phyloP scores from a whole-genome alignment of 2,329 filamentous ascomycete genomes.

The Aspergillus aculeatus region DNA sequence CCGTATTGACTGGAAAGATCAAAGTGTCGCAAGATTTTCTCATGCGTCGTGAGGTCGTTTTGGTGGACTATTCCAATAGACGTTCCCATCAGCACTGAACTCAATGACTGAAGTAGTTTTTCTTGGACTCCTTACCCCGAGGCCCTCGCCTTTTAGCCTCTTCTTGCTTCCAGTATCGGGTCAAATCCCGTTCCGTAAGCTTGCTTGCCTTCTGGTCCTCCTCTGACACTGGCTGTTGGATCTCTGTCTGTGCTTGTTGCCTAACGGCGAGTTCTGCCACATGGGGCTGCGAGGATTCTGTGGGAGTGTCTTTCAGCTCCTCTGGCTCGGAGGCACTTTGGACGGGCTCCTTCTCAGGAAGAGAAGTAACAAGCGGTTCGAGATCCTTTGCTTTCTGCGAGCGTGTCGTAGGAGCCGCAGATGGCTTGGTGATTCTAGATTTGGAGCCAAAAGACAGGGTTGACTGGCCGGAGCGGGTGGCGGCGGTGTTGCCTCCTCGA shows the following conservation, averaged over 20 bases:
- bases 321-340: constrained; percentile 28
- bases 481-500: constrained; percentile 34
- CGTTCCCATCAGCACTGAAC: background rate
- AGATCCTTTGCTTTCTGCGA: constrained; percentile 34
- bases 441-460: constrained; percentile 63
- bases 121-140: constrained; percentile 43
- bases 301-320: constrained; percentile 24
- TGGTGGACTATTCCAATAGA: constrained; percentile 64
- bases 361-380: constrained; percentile 37
- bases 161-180: constrained; percentile 72
- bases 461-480: constrained; percentile 50
- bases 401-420: constrained; percentile 30
- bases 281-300: constrained; percentile 30
- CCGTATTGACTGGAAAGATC: constrained; percentile 90
- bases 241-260: constrained; percentile 51
- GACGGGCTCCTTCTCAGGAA: constrained; percentile 25
- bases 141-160: constrained; percentile 67
- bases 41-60: constrained; percentile 65
- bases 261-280: constrained; percentile 38
- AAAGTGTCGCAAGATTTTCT: constrained; percentile 89
- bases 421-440: constrained; percentile 59
- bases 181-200: constrained; percentile 67
- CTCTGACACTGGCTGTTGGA: constrained; percentile 32
- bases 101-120: background rate
- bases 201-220: constrained; percentile 55